These are phyloP conservation scores for Arthroderma sp. DNA, from an alignment of 2,329 filamentous ascomycete genomes.

Conservation along the genomic window DNA sequence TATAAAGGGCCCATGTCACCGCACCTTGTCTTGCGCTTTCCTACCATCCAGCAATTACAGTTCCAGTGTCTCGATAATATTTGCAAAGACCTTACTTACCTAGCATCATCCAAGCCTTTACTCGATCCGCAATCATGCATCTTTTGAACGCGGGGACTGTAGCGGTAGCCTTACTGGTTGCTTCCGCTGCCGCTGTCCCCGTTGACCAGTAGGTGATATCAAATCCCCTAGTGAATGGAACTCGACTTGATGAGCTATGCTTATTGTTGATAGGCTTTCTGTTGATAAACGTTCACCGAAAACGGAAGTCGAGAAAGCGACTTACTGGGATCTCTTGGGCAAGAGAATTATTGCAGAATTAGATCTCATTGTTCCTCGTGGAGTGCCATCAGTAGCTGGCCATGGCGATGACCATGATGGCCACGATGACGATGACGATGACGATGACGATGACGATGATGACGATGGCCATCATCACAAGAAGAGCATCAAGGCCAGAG, in stretches of 20 bases:
- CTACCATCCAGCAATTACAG: neutral
- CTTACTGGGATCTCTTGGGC: conserved; percentile 1
- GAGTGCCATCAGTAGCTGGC: neutral
- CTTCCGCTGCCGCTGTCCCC: neutral
- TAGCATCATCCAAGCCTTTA: neutral
- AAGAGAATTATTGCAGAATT: neutral
- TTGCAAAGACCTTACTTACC: neutral
- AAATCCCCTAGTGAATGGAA: too few relatives aligned
- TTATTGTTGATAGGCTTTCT: neutral
- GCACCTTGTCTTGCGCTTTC: neutral
- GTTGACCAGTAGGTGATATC: neutral
- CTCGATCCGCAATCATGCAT: neutral
- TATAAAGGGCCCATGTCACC: neutral
- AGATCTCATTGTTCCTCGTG: neutral
- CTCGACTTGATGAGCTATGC: neutral
- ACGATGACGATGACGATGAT: neutral
- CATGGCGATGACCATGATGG: neutral
- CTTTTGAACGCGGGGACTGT: neutral
- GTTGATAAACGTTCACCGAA: neutral
- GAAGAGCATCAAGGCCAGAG: neutral
- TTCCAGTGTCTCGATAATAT: neutral
- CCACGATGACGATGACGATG: neutral
- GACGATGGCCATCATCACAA: neutral
- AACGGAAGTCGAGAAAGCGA: neutral
- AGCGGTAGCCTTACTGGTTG: conserved; percentile 2